phyloP scores from a whole-genome alignment of 306 rosid species.

The Trifolium fragiferum region DNA sequence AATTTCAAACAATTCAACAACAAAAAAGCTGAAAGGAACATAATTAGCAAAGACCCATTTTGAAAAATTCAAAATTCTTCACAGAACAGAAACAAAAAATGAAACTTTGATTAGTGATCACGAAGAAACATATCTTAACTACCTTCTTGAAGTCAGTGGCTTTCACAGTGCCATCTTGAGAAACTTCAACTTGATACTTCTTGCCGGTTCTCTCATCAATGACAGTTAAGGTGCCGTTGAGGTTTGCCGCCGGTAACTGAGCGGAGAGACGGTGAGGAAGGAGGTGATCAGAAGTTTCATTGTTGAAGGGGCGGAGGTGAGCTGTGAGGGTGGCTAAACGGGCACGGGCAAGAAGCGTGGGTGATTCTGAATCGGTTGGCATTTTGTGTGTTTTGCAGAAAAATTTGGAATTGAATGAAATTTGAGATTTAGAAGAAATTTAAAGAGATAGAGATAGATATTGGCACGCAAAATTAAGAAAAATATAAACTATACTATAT shows the following conservation, averaged over 20 bases:
- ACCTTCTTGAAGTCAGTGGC: constrained; percentile 87
- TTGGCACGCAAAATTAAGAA: not conserved
- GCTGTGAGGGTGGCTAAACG: constrained; percentile 79
- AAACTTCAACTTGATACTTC: constrained; percentile 66
- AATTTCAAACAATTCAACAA: constrained; percentile 22
- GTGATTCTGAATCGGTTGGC: constrained; percentile 49
- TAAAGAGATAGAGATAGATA: not conserved
- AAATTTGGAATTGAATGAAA: not conserved
- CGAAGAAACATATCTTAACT: not conserved
- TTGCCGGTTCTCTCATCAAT: constrained; percentile 86
- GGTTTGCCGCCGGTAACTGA: constrained; percentile 50
- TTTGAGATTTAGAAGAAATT: not conserved
- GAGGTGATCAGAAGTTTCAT: constrained; percentile 51
- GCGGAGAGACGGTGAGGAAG: constrained; percentile 56
- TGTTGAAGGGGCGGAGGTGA: constrained; percentile 57
- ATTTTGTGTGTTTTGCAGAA: constrained; percentile 38
- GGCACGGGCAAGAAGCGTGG: constrained; percentile 53
- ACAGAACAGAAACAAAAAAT: not conserved
- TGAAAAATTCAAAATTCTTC: too few species aligned
- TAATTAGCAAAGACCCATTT: too few species aligned
- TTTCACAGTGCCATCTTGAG: constrained; percentile 75
- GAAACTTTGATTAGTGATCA: constrained; percentile 9
- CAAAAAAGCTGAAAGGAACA: constrained; percentile 6
- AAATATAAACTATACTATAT: not conserved
- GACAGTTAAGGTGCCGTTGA: constrained; percentile 66